Conservation (phyloP, 345 rosid species). For the Linum usitatissimum region DNA sequence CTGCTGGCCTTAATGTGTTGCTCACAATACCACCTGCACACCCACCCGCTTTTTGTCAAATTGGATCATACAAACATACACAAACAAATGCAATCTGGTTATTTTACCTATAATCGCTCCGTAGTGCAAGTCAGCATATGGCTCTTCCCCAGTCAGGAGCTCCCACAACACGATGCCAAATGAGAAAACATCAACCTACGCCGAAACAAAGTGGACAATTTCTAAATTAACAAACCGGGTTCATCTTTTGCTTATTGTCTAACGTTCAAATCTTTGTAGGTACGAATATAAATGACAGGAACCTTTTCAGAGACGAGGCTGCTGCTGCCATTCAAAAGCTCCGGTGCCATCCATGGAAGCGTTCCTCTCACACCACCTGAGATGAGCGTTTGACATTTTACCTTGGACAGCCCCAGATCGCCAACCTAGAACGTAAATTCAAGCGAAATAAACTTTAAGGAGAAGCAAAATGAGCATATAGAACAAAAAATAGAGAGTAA, state of each 20-base stretch:
- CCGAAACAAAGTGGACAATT: neutral
- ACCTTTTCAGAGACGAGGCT: conserved; percentile 44
- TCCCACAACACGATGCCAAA: conserved; percentile 45
- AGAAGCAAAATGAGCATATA: neutral
- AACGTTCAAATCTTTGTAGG: neutral
- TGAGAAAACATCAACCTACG: conserved; percentile 38
- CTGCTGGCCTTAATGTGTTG: conserved; percentile 26
- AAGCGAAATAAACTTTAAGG: too few species aligned
- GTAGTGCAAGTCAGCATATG: conserved; percentile 23
- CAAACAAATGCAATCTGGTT: conserved; percentile 10
- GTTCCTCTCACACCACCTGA: conserved; percentile 49
- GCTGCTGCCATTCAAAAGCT: conserved; percentile 27
- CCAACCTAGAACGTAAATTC: conserved; percentile 24
- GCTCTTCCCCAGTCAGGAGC: conserved; percentile 41
- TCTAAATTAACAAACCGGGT: neutral
- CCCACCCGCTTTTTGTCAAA: neutral
- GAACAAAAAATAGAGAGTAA: neutral
- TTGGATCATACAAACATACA: too few species aligned
- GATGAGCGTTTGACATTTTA: conserved; percentile 30
- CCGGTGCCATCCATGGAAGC: conserved; percentile 55
- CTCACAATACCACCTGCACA: conserved; percentile 31
- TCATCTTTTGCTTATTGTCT: neutral
- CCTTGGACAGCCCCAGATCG: conserved; percentile 44
- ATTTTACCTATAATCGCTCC: conserved; percentile 21
- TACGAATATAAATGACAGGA: neutral